A percentile compares a stretch with the other conserved stretches of the same genome.
Evolutionary conservation across 1,139 yeast species (phyloP).

Genomic region (Yarrowia galli): DNA sequence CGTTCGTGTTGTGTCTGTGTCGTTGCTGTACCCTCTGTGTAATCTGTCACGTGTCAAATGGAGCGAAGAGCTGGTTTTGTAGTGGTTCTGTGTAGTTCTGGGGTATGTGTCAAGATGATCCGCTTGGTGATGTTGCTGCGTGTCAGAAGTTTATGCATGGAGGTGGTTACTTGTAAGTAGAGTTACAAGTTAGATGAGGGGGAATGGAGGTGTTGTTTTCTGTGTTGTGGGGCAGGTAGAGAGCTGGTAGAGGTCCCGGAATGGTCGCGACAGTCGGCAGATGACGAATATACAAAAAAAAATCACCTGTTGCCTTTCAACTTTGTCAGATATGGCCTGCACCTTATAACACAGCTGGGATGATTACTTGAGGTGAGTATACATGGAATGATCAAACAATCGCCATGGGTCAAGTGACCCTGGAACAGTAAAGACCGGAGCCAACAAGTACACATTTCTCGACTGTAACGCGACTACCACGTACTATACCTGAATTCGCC

Average conservation of each 20-base stretch:
- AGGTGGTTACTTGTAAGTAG: background rate
- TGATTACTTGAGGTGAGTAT: background rate
- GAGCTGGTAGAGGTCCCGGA: too few relatives aligned
- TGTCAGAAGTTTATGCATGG: slow-evolving; percentile 7
- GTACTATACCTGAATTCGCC: background rate
- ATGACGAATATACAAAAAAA: too few relatives aligned
- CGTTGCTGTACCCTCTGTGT: background rate
- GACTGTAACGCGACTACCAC: too few relatives aligned
- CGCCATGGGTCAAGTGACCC: too few relatives aligned
- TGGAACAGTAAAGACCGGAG: too few relatives aligned
- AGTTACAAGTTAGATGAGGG: background rate
- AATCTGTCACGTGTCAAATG: background rate
- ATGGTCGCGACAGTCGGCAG: too few relatives aligned
- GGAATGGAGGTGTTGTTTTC: too few relatives aligned
- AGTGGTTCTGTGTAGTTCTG: background rate
- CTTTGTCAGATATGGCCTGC: too few relatives aligned
- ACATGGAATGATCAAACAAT: background rate
- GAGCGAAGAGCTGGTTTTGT: background rate
- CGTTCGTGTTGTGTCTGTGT: background rate
- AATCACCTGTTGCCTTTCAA: too few relatives aligned
- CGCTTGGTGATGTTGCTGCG: slow-evolving; percentile 35
- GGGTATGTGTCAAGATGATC: background rate
- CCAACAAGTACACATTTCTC: too few relatives aligned
- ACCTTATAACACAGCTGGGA: too few relatives aligned
- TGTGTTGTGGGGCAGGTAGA: background rate